Evolutionary conservation across 1,139 yeast genomes (phyloP), one percentile per base, ranked within the genome.

Genomic region (Candida sanyaensis): DNA sequence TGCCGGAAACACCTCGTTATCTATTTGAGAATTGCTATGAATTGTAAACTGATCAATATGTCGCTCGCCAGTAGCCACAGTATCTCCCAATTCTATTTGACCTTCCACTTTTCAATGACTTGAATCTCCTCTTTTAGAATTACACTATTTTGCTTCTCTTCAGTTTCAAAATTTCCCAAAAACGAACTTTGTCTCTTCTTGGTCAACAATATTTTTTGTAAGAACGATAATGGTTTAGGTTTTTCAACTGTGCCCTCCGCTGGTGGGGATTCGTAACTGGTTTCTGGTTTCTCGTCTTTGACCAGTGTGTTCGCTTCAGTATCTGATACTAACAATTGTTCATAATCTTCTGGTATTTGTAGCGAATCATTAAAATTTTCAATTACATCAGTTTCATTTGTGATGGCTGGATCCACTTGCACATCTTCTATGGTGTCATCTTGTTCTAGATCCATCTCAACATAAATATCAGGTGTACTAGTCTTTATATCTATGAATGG

Each of bases 221-320:
- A 58, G 48, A 71, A 71, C 0, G 77, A 57, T 37, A 57, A 43
- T 21, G 55, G 50, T 45, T 37, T 52, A 12, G 48, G 50, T 32
- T 43, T 33, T 11, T 27, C 27, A 9, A 6, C 12, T 8, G 37
- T 31, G 2, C 4, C 11, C 21, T 26, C 23, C 4, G 12, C 10
- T n/a, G 21, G 21, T 41, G 23, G 34, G 3, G 24, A 33, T 11
- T 26, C 27, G 24, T 31, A 13, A 27, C 24, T 24, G 13, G 5
- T 40, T n/a, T 30, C 23, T 4, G 28, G 21, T 6, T 27, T 30
- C 6, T 31, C 37, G 2, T 34, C 37, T 17, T 30, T 12, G 7
- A 30, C 23, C 11, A 26, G 12, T 24, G 31, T 30, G 6, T 21
- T 29, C 7, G 9, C 34, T 11, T 36, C 23, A 26, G 4, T 9